Conservation (phyloP, 345 rosid species). For the Aethionema arabicum region DNA sequence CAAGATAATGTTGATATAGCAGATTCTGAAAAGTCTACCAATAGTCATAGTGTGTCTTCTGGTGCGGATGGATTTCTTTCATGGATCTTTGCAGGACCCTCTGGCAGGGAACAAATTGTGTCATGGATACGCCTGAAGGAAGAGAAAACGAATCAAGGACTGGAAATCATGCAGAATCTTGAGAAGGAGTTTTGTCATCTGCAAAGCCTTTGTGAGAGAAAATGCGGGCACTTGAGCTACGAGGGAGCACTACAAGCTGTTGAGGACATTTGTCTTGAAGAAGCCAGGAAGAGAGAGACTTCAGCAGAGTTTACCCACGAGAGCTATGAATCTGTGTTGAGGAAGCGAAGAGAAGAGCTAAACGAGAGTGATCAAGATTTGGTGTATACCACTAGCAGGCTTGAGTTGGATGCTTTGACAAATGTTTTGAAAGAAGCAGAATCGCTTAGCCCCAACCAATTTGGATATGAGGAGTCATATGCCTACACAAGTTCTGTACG, state of each 20-base stretch:
- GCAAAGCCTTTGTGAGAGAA: conserved; percentile 80
- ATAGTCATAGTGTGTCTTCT: conserved; percentile 39
- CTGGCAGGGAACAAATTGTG: conserved; percentile 62
- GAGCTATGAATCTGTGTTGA: conserved; percentile 66
- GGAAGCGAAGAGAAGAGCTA: conserved; percentile 68
- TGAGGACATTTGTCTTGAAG: conserved; percentile 81
- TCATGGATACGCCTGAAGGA: conserved; percentile 69
- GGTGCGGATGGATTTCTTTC: conserved; percentile 60
- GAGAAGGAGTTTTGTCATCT: conserved; percentile 78
- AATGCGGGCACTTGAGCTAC: conserved; percentile 70
- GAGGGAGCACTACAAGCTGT: conserved; percentile 83
- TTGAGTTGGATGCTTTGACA: conserved; percentile 72
- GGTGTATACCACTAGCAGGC: conserved; percentile 43
- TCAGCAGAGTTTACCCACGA: conserved; percentile 48
- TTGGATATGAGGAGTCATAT: conserved; percentile 65
- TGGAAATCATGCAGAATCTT: conserved; percentile 69
- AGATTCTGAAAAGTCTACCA: conserved; percentile 35
- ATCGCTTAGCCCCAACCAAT: conserved; percentile 63
- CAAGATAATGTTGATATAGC: conserved; percentile 35
- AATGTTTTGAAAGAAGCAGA: conserved; percentile 79
- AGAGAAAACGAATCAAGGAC: conserved; percentile 70
- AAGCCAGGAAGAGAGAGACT: conserved; percentile 74
- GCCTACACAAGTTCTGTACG: conserved; percentile 59
- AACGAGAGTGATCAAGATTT: conserved; percentile 54
- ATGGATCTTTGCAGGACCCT: conserved; percentile 82